Base-by-base conservation (phyloP, 805 yeast species). In the Cyberlindnera lachancei region DNA sequence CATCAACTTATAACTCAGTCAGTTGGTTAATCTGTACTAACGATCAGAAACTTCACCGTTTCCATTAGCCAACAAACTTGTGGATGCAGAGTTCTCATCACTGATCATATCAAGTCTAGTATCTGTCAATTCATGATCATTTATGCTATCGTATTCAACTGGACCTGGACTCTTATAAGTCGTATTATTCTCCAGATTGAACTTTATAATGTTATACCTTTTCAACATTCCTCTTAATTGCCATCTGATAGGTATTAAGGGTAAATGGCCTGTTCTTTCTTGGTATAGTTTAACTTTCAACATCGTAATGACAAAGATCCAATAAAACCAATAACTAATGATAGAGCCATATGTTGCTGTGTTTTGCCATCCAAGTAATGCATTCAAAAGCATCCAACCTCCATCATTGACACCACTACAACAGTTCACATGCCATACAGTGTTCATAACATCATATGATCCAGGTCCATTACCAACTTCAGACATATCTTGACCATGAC, bases 381-480 rank as follows among this genome's bases (percentile, higher is more conserved):
- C 96, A 29, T 86, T 86, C 47, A 83, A 66, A 27, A 87, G 66
- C 94, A 87, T 86, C 94, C 94, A 87, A 21, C 81, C 79, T 11
- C 94, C 95, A 49, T 87, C 96, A 13, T 73, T 81, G 41, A 83
- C 77, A 18, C 95, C 94, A 55, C 86, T 85, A 59, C 96, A 87
- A 55, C 95, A 86, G 59, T 87, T 85, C 18, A 87, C 95, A 56
- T 87, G 96, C 96, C 96, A 87, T 3, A 87, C 78, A 8, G 88
- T 74, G 27, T 67, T 71, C 14, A 72, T 45, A 21, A 86, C 77
- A 50, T 87, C 95, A 52, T 87, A 87, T 0, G 94, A 81, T 0
- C 96, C 96, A 0, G 95, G 95, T 0, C 96, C 96, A 30, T 79
- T 78, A 3, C 96, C 96, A 2, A 79, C 70, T 58, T 87, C 96